Percentiles rank a stretch among this genome's conserved stretches.
phyloP scores from a whole-genome alignment of 1,139 yeast genomes.

The Kluyveromyces sp. region DNA sequence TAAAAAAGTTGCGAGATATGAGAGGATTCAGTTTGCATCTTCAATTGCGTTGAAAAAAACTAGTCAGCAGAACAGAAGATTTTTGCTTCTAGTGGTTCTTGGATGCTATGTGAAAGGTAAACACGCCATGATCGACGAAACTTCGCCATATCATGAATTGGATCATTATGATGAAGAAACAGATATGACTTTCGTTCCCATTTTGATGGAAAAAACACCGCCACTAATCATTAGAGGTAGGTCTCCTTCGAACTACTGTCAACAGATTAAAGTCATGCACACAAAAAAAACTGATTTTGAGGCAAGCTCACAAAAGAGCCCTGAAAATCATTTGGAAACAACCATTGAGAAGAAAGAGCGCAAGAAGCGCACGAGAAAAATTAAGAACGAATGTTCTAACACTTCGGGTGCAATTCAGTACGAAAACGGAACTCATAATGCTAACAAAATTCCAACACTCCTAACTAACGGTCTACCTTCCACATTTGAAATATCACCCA shows the following conservation, averaged over 20 bases:
- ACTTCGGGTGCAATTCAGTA: background rate
- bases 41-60: slow-evolving; percentile 50
- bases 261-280: slow-evolving; percentile 7
- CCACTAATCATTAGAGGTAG: slow-evolving; percentile 61
- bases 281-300: slow-evolving; percentile 5
- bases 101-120: slow-evolving; percentile 43
- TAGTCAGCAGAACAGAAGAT: slow-evolving; percentile 39
- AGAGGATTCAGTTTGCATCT: slow-evolving; percentile 60
- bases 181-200: slow-evolving; percentile 21
- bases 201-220: slow-evolving; percentile 45
- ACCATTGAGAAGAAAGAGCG: slow-evolving; percentile 1
- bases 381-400: background rate
- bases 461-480: slow-evolving; percentile 2
- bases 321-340: background rate
- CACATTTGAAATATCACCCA: slow-evolving; percentile 2
- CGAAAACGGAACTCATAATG: background rate
- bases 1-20: slow-evolving; percentile 57
- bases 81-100: slow-evolving; percentile 47
- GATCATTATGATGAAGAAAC: slow-evolving; percentile 10
- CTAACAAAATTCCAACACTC: slow-evolving; percentile 2
- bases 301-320: background rate
- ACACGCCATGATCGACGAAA: slow-evolving; percentile 19
- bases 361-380: slow-evolving; percentile 4
- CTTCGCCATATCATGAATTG: slow-evolving; percentile 3
- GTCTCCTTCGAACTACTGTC: slow-evolving; percentile 53